These are phyloP conservation scores for Podaxis mareebaensis DNA, from an alignment of 768 basidiomycete species.

Conservation along the genomic window DNA sequence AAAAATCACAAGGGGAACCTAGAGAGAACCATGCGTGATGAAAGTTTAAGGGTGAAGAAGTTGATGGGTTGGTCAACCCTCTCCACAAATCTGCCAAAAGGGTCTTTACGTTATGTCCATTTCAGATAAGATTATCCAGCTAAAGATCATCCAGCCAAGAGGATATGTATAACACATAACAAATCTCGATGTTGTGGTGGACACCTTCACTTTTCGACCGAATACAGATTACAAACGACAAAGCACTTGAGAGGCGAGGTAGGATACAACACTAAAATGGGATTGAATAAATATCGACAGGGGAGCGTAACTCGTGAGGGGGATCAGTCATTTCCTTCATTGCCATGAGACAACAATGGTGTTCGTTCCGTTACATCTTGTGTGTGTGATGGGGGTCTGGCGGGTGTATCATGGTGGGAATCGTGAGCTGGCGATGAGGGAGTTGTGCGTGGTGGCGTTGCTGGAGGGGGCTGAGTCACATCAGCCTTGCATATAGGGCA, in stretches of 20 bases:
- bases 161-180: neutral
- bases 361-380: slow-evolving; percentile 35
- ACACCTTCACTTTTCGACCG: neutral
- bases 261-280: slow-evolving; percentile 13
- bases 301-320: neutral
- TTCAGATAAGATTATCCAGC: neutral
- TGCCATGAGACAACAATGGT: slow-evolving; percentile 33
- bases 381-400: neutral
- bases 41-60: slow-evolving; percentile 3
- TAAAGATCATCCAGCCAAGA: neutral
- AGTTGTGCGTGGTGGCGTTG: slow-evolving; percentile 19
- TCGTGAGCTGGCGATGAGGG: slow-evolving; percentile 18
- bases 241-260: neutral
- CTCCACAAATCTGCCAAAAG: neutral
- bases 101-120: neutral
- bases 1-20: neutral
- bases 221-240: slow-evolving; percentile 18
- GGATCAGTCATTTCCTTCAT: slow-evolving; percentile 20
- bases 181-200: neutral
- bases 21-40: slow-evolving; percentile 2
- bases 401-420: slow-evolving; percentile 18
- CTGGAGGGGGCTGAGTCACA: slow-evolving; percentile 64
- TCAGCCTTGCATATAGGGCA: slow-evolving; percentile 94
- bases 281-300: slow-evolving; percentile 4
- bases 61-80: slow-evolving; percentile 3